Percentiles rank a stretch among this genome's conserved stretches.
Conservation (phyloP, 208 protist genomes). For the Leptomonas pyrrhocoris region DNA sequence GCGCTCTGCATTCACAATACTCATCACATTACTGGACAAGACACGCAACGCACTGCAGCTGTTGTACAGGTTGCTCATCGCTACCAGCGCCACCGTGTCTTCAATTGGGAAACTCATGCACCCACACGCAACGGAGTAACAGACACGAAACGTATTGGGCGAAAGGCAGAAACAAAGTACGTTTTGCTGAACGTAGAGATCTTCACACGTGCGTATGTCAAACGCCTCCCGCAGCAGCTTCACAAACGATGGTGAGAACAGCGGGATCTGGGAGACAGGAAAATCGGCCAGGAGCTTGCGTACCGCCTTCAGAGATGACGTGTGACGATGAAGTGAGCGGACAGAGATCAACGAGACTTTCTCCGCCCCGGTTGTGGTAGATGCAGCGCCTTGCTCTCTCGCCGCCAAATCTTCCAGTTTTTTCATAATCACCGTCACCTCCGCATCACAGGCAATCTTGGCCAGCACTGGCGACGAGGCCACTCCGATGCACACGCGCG, state of each 20-base stretch:
- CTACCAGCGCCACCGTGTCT: slow-evolving; percentile 32
- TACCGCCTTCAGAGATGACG: slow-evolving; percentile 36
- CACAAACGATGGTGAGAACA: slow-evolving; percentile 57
- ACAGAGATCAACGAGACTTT: slow-evolving; percentile 39
- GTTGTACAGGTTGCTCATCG: slow-evolving; percentile 26
- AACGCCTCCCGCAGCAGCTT: slow-evolving; percentile 59
- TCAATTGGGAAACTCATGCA: slow-evolving; percentile 61
- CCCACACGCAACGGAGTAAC: slow-evolving; percentile 51
- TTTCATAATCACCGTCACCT: slow-evolving; percentile 33
- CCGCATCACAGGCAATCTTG: slow-evolving; percentile 84
- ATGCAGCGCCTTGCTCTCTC: not conserved
- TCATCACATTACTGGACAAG: slow-evolving; percentile 46
- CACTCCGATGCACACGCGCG: slow-evolving; percentile 70
- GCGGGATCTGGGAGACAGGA: slow-evolving; percentile 57
- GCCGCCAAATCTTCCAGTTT: not conserved
- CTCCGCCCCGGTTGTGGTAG: not conserved
- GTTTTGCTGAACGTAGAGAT: slow-evolving; percentile 44
- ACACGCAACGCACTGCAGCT: slow-evolving; percentile 9
- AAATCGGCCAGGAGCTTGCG: slow-evolving; percentile 55
- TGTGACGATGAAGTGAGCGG: slow-evolving; percentile 52
- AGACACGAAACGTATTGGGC: slow-evolving; percentile 41
- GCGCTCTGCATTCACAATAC: slow-evolving; percentile 34
- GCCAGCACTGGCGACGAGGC: slow-evolving; percentile 65
- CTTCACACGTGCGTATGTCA: slow-evolving; percentile 55
- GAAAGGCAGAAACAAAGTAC: slow-evolving; percentile 63